phyloP scores from a whole-genome alignment of 179 eudicot species.

The Silene noctiflora region DNA sequence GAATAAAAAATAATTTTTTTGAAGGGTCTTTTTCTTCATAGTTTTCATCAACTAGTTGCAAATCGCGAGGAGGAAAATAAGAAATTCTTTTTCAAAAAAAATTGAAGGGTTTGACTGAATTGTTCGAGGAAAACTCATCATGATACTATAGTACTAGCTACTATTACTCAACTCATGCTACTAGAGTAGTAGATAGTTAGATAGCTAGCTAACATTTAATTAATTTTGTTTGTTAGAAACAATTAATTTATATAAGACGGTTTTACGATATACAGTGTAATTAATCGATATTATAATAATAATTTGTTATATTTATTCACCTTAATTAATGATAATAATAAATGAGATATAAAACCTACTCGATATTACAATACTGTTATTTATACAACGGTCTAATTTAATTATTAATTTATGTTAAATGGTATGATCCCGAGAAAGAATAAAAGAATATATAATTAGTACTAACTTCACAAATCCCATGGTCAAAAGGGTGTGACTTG shows the following conservation, averaged over 20 bases:
- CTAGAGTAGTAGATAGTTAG: constrained; percentile 15
- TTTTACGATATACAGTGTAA: too few relatives aligned
- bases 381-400: too few relatives aligned
- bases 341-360: background rate
- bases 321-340: too few relatives aligned
- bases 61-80: constrained; percentile 37
- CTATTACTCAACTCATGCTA: background rate
- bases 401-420: background rate
- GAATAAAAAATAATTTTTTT: constrained; percentile 3
- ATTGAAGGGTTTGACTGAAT: constrained; percentile 28
- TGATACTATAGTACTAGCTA: constrained; percentile 14
- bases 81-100: background rate
- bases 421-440: constrained; percentile 40
- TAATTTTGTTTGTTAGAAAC: background rate
- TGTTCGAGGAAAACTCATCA: constrained; percentile 19
- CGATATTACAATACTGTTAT: too few relatives aligned
- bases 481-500: constrained; percentile 36
- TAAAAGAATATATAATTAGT: constrained; percentile 25
- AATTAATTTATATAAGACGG: background rate
- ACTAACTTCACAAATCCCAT: constrained; percentile 30
- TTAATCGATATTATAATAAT: too few relatives aligned
- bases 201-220: background rate
- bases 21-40: constrained; percentile 31
- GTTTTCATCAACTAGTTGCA: constrained; percentile 38
- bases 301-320: too few relatives aligned